Evolutionary conservation across 2,329 filamentous ascomycete species (phyloP).

Genomic region (Cucurbitaria berberidis): DNA sequence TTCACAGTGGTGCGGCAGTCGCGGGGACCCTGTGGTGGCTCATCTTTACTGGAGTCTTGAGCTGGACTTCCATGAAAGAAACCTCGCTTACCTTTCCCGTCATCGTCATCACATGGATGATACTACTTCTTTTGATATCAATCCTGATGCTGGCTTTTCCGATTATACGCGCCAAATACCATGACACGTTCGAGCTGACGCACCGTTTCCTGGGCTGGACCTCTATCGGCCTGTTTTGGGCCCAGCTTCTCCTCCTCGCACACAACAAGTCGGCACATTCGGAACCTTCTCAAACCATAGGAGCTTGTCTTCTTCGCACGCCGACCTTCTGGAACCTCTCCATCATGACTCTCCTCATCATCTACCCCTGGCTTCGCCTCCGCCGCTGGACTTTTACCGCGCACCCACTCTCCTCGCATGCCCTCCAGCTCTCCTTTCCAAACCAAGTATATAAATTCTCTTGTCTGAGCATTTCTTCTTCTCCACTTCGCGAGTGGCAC

Average conservation of each 20-base stretch:
- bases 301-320: conserved; percentile 10
- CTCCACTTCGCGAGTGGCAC: conserved; percentile 45
- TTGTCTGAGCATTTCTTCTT: conserved; percentile 37
- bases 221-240: conserved; percentile 38
- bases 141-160: conserved; percentile 38
- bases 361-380: conserved; percentile 76
- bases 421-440: conserved; percentile 66
- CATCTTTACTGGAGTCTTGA: conserved; percentile 45
- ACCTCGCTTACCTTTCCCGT: conserved; percentile 14
- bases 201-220: conserved; percentile 47
- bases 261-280: neutral
- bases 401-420: conserved; percentile 73
- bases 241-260: conserved; percentile 27
- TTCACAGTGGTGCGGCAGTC: conserved; percentile 43
- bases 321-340: conserved; percentile 69
- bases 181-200: conserved; percentile 44
- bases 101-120: conserved; percentile 27
- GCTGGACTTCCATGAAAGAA: conserved; percentile 26
- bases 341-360: conserved; percentile 67
- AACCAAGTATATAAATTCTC: conserved; percentile 39
- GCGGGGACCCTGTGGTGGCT: conserved; percentile 52
- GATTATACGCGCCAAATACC: conserved; percentile 24
- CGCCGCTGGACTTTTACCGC: conserved; percentile 70
- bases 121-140: conserved; percentile 24
- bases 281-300: neutral